Evolutionary conservation across 1,284 basidiomycete species (phyloP), one percentile per base, ranked within the genome.

Genomic region (Melampsora americana): DNA sequence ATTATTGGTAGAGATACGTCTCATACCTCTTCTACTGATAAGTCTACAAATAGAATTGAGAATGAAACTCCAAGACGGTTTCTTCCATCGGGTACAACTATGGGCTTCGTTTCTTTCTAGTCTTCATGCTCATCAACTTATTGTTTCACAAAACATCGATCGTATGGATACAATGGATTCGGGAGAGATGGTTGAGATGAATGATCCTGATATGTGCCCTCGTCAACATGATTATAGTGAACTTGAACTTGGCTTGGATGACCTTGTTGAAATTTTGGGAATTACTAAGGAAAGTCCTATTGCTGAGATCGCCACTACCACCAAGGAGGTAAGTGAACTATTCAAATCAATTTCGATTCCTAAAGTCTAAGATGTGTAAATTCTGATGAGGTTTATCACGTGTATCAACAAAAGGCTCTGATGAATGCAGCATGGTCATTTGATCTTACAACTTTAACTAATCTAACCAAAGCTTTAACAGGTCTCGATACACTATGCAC

Each of bases 211-310:
- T n/a, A 56, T 56, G 53, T n/a, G n/a, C 7, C 53, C 18, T 56
- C 53, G 53, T 28, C 3, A 56, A n/a, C 20, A 62, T 35, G 44
- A 65, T 46, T 46, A 72, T 53, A 28, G 44, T 23, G 16, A 73
- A 50, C 61, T 73, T 48, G 61, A 73, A 35, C 28, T 73, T 3
- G 70, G 70, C 9, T 30, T 73, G 4, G 60, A 73, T 30, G 28
- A 60, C n/a, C 14, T 73, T 2, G 16, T 66, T 32, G 70, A 73
- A 53, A 20, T 48, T 32, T 62, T 73, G 18, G 62, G 61, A 23
- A 65, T 50, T 2, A 20, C 46, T 6, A 66, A 66, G 53, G 26
- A 65, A 5, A 65, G 30, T 12, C 48, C 70, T 28, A 66, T 66
- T 23, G 30, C 26, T n/a, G 61, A 66, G 39, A 44, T 73, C 5